Evolutionary conservation across 768 basidiomycete genomes (phyloP).

Genomic region (Dentipellis fragilis): DNA sequence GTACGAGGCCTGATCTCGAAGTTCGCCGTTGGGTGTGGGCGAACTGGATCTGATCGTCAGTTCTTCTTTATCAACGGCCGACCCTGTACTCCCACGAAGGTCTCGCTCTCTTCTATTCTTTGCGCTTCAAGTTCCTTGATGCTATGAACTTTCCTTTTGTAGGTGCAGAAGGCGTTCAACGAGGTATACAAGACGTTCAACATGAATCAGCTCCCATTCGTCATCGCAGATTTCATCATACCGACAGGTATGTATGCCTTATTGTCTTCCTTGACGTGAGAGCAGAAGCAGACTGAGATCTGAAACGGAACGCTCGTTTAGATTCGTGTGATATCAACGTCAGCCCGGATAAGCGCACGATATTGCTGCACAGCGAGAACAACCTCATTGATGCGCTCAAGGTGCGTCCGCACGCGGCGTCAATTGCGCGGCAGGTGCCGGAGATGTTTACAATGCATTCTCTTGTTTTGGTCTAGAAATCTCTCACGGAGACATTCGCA

Average conservation of each 20-base stretch:
- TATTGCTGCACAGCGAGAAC: conserved; percentile 81
- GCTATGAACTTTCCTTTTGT: not conserved
- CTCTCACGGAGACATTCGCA: conserved; percentile 8
- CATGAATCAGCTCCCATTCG: conserved; percentile 63
- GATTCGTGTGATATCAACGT: conserved; percentile 89
- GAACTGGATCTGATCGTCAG: conserved; percentile 76
- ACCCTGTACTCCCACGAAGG: conserved; percentile 75
- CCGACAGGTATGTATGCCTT: conserved; percentile 64
- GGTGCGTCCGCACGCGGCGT: conserved; percentile 27
- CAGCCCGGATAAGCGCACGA: conserved; percentile 93
- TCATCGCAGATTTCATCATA: conserved; percentile 74
- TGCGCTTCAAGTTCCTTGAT: not conserved
- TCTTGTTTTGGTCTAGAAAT: not conserved
- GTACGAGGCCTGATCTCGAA: conserved; percentile 80
- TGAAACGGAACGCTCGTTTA: conserved; percentile 18
- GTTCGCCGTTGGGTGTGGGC: conserved; percentile 64
- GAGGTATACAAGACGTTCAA: conserved; percentile 87
- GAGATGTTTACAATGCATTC: not conserved
- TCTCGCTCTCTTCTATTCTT: conserved; percentile 18
- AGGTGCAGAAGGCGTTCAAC: conserved; percentile 86
- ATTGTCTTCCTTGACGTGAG: not conserved
- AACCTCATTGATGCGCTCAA: conserved; percentile 73
- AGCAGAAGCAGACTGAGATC: not conserved
- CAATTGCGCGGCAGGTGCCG: not conserved
- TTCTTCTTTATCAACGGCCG: conserved; percentile 91